Conservation (phyloP, 768 basidiomycete genomes). For the Tylopilus rubrobrunneus region DNA sequence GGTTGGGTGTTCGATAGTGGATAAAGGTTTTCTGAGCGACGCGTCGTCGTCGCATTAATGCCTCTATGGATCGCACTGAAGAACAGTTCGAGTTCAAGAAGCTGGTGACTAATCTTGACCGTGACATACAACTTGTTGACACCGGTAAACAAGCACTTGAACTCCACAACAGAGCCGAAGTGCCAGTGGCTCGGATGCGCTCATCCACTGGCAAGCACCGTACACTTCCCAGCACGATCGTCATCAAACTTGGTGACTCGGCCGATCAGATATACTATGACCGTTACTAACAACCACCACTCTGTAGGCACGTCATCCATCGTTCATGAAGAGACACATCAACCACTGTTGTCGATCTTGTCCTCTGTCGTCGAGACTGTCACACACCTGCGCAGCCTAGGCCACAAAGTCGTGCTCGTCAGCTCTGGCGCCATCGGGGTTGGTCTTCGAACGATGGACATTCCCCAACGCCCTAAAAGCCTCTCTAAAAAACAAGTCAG, state of each 20-base stretch:
- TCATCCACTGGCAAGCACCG: conserved; percentile 18
- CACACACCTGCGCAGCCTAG: conserved; percentile 65
- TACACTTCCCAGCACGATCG: conserved; percentile 56
- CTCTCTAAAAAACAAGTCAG: conserved; percentile 88
- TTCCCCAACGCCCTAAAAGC: conserved; percentile 75
- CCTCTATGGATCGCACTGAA: no score
- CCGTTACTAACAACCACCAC: conserved; percentile 8
- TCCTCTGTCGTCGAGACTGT: conserved; percentile 93
- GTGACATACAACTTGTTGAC: no score
- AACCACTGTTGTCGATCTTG: conserved; percentile 85
- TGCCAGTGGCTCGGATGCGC: conserved; percentile 4
- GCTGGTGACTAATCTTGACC: no score
- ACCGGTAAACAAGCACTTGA: no score
- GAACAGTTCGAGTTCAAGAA: no score
- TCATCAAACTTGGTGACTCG: conserved; percentile 78
- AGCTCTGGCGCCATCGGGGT: conserved; percentile 98
- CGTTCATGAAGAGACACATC: conserved; percentile 89
- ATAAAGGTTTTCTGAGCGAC: no score
- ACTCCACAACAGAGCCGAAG: no score
- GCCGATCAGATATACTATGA: not conserved
- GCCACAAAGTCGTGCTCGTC: conserved; percentile 93
- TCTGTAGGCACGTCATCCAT: conserved; percentile 84
- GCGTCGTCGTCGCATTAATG: no score
- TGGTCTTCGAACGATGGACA: conserved; percentile 86
- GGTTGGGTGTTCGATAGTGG: no score